Conservation (phyloP, 2,329 filamentous ascomycete species). For the Botrytis byssoidea region DNA sequence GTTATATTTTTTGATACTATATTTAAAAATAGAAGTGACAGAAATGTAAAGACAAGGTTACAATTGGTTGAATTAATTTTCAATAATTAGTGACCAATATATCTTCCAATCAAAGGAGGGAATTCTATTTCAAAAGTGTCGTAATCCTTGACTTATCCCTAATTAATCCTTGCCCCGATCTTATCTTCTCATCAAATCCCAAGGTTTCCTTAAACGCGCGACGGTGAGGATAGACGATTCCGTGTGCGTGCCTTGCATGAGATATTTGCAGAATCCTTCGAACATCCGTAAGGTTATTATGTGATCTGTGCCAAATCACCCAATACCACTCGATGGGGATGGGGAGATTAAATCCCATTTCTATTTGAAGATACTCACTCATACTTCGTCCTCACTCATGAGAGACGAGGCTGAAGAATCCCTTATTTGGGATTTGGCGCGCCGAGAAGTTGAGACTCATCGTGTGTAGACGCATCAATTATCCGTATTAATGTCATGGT, state of each 20-base stretch:
- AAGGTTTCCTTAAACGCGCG: neutral
- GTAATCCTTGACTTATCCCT: neutral
- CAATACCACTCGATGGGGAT: neutral
- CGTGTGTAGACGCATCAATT: neutral
- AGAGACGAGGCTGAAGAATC: constrained; percentile 1
- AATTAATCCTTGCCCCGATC: constrained; percentile 5
- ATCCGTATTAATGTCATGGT: neutral
- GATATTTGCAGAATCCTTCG: constrained; percentile 8
- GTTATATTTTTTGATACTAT: neutral
- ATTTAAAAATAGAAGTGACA: constrained; percentile 16
- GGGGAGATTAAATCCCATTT: neutral
- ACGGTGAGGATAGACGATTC: constrained; percentile 8
- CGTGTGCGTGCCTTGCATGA: constrained; percentile 2
- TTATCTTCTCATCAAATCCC: neutral
- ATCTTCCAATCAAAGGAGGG: neutral
- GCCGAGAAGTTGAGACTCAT: neutral
- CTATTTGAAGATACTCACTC: constrained; percentile 15
- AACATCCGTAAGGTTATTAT: neutral
- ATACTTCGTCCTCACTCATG: neutral
- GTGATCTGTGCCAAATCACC: neutral
- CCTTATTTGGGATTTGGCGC: neutral
- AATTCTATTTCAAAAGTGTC: neutral
- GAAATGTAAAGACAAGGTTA: neutral
- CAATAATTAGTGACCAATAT: constrained; percentile 18
- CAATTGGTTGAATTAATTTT: neutral